phyloP scores from a whole-genome alignment of 192 early-diverging fungal genomes.

The Podila clonocystis region DNA sequence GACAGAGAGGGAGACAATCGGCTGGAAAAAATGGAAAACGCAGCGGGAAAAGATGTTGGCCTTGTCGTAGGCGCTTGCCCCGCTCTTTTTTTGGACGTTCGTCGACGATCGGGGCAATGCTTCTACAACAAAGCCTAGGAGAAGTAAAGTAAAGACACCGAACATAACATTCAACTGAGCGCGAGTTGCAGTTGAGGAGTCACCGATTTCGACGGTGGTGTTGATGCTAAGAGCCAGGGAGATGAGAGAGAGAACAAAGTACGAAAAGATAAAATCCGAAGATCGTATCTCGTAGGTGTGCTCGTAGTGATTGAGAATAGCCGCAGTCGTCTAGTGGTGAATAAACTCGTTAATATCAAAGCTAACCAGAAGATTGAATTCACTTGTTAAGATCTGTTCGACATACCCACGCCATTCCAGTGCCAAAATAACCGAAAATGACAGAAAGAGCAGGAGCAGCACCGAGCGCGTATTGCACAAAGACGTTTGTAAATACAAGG shows the following conservation, averaged over 20 bases:
- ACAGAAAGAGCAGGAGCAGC: background rate
- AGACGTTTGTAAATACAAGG: background rate
- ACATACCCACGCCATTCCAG: constrained; percentile 28
- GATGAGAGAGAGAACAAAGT: constrained; percentile 5
- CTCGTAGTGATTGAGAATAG: constrained; percentile 10
- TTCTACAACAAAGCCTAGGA: constrained; percentile 22
- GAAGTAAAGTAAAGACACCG: background rate
- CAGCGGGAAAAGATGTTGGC: constrained; percentile 22
- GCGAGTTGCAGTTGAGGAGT: no score
- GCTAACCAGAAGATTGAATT: no score
- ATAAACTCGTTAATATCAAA: background rate
- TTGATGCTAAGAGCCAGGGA: background rate
- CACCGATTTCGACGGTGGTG: background rate
- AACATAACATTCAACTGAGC: background rate
- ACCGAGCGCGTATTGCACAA: background rate
- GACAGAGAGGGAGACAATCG: constrained; percentile 18
- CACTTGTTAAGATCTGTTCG: no score
- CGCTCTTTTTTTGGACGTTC: constrained; percentile 7
- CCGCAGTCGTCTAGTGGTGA: background rate
- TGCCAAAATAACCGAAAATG: constrained; percentile 10
- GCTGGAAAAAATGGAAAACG: constrained; percentile 25
- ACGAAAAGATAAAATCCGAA: constrained; percentile 24
- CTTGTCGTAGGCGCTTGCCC: constrained; percentile 30
- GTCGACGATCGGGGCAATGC: constrained; percentile 28
- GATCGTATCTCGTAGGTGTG: constrained; percentile 28